Evolutionary conservation across 2,329 filamentous ascomycete genomes (phyloP), one percentile per base, ranked within the genome.

Genomic region (Colletotrichum destructivum): DNA sequence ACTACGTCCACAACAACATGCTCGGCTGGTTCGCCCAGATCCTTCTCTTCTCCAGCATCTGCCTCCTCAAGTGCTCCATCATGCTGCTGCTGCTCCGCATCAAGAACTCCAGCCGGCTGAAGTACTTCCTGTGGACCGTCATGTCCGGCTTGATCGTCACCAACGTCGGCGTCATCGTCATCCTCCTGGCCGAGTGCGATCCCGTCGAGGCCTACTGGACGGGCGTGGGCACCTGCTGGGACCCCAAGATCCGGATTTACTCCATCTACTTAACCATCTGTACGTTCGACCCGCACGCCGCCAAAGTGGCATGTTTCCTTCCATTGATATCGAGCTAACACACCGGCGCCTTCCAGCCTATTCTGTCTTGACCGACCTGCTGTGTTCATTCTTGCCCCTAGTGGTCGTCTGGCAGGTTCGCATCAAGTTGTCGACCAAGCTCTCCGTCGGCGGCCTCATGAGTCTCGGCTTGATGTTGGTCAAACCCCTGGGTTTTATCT

Each of bases 61-160:
- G 80, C 49, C 66, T 84, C 1, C 77, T 85, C 56, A 85, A 85
- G 68, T 77, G 81, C 38, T 84, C 82, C 4, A 84, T 85, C 61
- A 79, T 83, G 74, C 71, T 85, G 15, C 75, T 85, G 11, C 74
- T 85, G 1, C 74, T 85, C 4, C 80, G 83, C 16, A 84, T 85
- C 75, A 83, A 84, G 70, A 76, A 81, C 54, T 79, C 80, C 3
- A 77, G 59, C 60, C 57, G 62, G 49, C 73, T 83, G 15, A 78
- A 74, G 62, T 78, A 74, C 11, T 75, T 78, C 7, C 74, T 84
- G 1, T 82, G 77, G 71, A 68, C 40, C 2, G 73, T 80, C n/a
- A 81, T 81, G 75, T 69, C 75, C 0, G 80, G 80, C 0, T 62
- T 81, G 18, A 63, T 80, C 40, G 11, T 79, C 21, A 81, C 79